Percentiles rank a stretch among this genome's conserved stretches.
Evolutionary conservation across 2,329 filamentous ascomycete species (phyloP).

Genomic region (Trichoderma brevicompactum): DNA sequence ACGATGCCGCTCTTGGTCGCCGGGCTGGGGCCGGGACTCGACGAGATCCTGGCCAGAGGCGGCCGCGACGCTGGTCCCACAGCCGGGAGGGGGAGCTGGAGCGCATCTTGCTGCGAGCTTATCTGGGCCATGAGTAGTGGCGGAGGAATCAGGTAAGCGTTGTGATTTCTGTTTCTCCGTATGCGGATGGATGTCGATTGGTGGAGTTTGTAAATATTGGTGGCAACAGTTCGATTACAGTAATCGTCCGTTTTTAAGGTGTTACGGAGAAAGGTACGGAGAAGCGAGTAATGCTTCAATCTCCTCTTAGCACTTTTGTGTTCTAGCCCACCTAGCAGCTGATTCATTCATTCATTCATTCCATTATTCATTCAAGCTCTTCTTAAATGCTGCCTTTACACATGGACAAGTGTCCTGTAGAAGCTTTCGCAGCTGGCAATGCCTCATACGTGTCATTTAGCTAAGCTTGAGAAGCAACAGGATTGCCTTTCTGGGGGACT

Average conservation of each 20-base stretch:
- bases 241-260: no score
- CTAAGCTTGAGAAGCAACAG: neutral
- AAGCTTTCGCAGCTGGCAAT: neutral
- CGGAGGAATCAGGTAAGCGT: no score
- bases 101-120: constrained; percentile 13
- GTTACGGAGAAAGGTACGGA: no score
- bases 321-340: no score
- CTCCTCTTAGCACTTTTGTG: no score
- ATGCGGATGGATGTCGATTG: no score
- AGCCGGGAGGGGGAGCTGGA: constrained; percentile 9
- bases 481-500: neutral
- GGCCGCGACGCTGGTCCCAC: constrained; percentile 13
- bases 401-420: constrained; percentile 24
- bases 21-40: constrained; percentile 31
- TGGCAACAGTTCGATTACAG: no score
- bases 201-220: no score
- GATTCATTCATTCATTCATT: neutral
- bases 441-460: constrained; percentile 22
- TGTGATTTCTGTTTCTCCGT: no score
- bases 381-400: neutral
- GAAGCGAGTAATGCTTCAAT: no score
- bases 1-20: constrained; percentile 58
- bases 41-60: constrained; percentile 25
- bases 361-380: neutral
- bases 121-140: constrained; percentile 1